Conservation (phyloP, 768 basidiomycete genomes). For the Boletus tylopilopsis region DNA sequence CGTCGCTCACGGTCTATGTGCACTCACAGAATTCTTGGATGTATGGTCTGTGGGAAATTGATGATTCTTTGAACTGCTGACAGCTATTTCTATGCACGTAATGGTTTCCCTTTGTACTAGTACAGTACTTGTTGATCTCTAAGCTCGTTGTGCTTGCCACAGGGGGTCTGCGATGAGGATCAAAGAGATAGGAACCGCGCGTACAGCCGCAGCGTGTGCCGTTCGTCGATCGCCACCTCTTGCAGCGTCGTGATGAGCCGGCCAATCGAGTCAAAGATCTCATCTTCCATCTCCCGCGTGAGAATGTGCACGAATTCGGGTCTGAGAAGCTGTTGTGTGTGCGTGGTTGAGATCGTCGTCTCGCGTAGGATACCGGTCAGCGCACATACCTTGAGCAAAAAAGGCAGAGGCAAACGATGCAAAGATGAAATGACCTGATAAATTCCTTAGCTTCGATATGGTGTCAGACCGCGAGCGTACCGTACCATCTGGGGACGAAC, state of each 20-base stretch:
- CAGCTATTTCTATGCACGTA: background rate
- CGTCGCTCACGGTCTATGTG: background rate
- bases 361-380: background rate
- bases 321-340: slow-evolving; percentile 51
- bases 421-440: slow-evolving; percentile 69
- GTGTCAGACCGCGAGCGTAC: background rate
- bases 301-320: slow-evolving; percentile 69
- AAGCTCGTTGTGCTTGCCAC: too few relatives aligned
- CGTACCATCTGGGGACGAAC: slow-evolving; percentile 73
- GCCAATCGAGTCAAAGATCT: slow-evolving; percentile 70
- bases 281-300: slow-evolving; percentile 53
- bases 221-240: slow-evolving; percentile 76
- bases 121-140: too few relatives aligned
- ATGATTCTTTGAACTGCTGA: slow-evolving; percentile 19
- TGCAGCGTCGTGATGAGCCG: slow-evolving; percentile 69
- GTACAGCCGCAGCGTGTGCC: slow-evolving; percentile 77
- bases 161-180: too few relatives aligned
- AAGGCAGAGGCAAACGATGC: slow-evolving; percentile 81
- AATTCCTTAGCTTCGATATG: background rate
- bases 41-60: slow-evolving; percentile 25
- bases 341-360: background rate
- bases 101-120: too few relatives aligned
- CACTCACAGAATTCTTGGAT: slow-evolving; percentile 13
- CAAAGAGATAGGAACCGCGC: slow-evolving; percentile 83
- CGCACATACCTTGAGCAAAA: slow-evolving; percentile 62